Conservation (phyloP, 1,139 yeast species). For the Kodamaea plutei region DNA sequence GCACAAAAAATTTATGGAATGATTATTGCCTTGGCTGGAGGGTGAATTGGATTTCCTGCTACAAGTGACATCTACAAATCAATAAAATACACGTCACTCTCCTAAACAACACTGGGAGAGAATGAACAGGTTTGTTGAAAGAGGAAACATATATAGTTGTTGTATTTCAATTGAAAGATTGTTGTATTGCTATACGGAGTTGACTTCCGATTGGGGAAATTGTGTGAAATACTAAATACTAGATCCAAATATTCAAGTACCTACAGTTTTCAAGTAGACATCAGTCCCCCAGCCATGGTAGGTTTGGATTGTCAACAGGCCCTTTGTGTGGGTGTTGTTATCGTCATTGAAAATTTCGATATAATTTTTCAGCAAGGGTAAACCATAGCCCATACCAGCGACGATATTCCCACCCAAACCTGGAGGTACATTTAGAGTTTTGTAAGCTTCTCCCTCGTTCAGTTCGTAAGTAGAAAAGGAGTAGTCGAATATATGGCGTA, state of each 20-base stretch:
- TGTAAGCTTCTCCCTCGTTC: constrained; percentile 53
- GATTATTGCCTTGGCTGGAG: too few species aligned
- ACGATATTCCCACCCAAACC: constrained; percentile 68
- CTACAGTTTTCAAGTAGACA: constrained; percentile 38
- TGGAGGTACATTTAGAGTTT: constrained; percentile 65
- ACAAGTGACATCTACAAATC: too few species aligned
- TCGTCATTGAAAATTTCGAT: constrained; percentile 42
- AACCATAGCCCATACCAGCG: constrained; percentile 96
- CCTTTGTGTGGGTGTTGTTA: constrained; percentile 33
- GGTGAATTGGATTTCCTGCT: too few species aligned
- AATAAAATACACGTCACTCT: too few species aligned
- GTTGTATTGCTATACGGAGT: too few species aligned
- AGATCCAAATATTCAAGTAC: constrained; percentile 10
- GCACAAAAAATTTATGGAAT: too few species aligned
- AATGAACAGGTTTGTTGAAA: too few species aligned
- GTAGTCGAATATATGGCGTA: constrained; percentile 73
- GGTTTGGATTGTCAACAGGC: constrained; percentile 73
- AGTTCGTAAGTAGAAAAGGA: constrained; percentile 76
- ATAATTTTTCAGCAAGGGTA: constrained; percentile 70
- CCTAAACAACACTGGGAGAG: too few species aligned
- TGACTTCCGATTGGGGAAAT: too few species aligned
- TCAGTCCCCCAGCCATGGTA: constrained; percentile 79
- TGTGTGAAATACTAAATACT: too few species aligned
- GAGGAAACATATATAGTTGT: too few species aligned
- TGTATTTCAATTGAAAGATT: too few species aligned